Evolutionary conservation across 768 basidiomycete genomes (phyloP), one percentile per base, ranked within the genome.

Genomic region (Hygrocybe coccinea): DNA sequence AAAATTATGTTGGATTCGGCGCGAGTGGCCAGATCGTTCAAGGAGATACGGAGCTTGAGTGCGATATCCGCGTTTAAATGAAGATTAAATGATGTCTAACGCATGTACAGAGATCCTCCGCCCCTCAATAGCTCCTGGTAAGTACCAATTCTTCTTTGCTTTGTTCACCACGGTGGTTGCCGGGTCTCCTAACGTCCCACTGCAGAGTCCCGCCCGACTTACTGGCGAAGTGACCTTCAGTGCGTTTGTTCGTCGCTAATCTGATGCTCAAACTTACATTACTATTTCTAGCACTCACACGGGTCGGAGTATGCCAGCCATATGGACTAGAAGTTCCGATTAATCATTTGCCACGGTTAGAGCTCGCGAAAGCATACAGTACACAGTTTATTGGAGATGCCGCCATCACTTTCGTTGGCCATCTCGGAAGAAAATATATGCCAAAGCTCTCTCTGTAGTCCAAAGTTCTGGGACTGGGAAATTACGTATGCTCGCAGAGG

Each of bases 391-490:
- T 46, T n/a, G 44, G 44, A 46, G 44, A 22, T 22, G 22, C 44
- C 21, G 44, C 44, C 22, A 22, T 46, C 44, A 22, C 2, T 46
- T 46, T 46, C 21, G 22, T 46, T 46, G 17, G 44, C 17, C 44
- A 46, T 46, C 44, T 46, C 22, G 44, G 22, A 46, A 19, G 21
- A 46, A 46, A 19, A 46, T 46, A 46, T 22, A 46, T 22, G 44
- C 44, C 17, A 46, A 46, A 22, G 44, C 44, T 19, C n/a, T 46
- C 44, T 46, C 44, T 46, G 21, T 46, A 17, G 44, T 46, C 44
- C 44, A 46, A 46, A 46, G 44, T 46, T 46, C 44, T 22, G 44
- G 44, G 44, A 46, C 44, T 22, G 44, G 44, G 44, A 46, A 46
- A 22, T 46, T 17, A 6, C 44, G 44, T 46, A 46, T 46, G 44